These are phyloP conservation scores for Gossypium arboreum DNA, from an alignment of 345 rosid genomes.

Conservation along the genomic window DNA sequence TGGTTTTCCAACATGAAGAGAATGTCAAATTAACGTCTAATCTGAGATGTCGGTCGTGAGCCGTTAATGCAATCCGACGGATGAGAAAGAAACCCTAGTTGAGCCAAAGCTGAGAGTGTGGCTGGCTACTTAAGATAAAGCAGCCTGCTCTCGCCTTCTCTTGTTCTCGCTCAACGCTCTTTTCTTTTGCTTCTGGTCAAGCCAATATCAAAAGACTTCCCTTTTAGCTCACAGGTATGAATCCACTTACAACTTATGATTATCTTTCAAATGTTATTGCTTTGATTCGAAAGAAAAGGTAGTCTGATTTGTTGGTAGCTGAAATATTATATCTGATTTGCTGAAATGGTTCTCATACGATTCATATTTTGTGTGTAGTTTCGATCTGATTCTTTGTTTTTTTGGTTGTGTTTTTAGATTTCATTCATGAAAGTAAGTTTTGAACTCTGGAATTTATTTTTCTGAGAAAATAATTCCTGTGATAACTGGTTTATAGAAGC, in stretches of 20 bases:
- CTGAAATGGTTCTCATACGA: not conserved
- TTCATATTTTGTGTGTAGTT: not conserved
- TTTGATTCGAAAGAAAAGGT: not conserved
- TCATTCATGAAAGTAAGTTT: not conserved
- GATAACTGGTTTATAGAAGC: not conserved
- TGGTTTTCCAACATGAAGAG: not conserved
- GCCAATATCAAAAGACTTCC: not conserved
- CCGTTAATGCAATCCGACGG: conserved; percentile 14
- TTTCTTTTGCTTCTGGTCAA: not conserved
- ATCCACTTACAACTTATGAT: not conserved
- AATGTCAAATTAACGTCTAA: not conserved
- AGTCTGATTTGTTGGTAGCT: not conserved
- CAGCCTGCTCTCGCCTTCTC: not conserved
- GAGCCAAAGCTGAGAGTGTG: not conserved
- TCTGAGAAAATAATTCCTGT: not conserved
- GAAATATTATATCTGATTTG: not conserved
- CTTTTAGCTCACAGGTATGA: conserved; percentile 6
- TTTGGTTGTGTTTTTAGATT: not conserved
- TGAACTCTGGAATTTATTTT: not conserved
- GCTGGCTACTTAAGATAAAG: conserved; percentile 5
- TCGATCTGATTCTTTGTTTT: not conserved
- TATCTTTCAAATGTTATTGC: not conserved
- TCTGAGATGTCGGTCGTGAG: not conserved
- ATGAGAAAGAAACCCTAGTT: conserved; percentile 15
- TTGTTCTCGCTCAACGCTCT: not conserved